Base-by-base conservation (phyloP, 2,329 filamentous ascomycete genomes). In the Canariomyces notabilis region DNA sequence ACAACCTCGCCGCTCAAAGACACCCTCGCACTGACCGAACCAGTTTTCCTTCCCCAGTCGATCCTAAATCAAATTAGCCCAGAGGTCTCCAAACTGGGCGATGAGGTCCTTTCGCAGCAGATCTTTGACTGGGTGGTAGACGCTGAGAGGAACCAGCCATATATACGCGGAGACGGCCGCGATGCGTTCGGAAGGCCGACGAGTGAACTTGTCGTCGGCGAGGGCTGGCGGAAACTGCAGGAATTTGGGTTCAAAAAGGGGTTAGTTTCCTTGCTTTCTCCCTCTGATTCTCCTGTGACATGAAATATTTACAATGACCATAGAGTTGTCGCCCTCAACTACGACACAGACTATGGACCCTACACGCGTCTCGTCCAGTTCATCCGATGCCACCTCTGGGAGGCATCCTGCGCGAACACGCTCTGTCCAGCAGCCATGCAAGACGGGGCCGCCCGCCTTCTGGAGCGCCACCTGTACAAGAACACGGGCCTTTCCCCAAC, bases 361-460 rank as follows among this genome's bases (percentile, higher is more conserved):
- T 77, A 77, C 55, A 73, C 73, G 16, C 69, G 82, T 2, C 61
- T 80, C 2, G 65, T 82, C 5, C 79, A 85, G 56, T 85, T 83
- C 57, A 63, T 80, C 15, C 68, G 74, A 60, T 69, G 60, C 44
- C 79, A 83, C 47, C 63, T 85, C 2, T 85, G 81, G 75, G 68
- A 72, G 11, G 71, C 70, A 2, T 82, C 79, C 0, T 75, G 73
- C 4, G 80, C 78, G 1, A 75, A 78, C 51, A 79, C 81, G 3
- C 76, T 77, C 0, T 87, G 83, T 53, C 83, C 83, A 0, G 77
- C 77, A 16, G 79, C 77, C 20, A 87, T 87, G 83, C 74, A 77
- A 18, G 80, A 85, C 53, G 80, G 80, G 11, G 80, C 79, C 2
- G 73, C 77, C 9, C 67, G 69, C 8, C 66, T 80, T 2, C 59